Base-by-base conservation (phyloP, 495 filamentous ascomycete species). In the Daldinia childiae region DNA sequence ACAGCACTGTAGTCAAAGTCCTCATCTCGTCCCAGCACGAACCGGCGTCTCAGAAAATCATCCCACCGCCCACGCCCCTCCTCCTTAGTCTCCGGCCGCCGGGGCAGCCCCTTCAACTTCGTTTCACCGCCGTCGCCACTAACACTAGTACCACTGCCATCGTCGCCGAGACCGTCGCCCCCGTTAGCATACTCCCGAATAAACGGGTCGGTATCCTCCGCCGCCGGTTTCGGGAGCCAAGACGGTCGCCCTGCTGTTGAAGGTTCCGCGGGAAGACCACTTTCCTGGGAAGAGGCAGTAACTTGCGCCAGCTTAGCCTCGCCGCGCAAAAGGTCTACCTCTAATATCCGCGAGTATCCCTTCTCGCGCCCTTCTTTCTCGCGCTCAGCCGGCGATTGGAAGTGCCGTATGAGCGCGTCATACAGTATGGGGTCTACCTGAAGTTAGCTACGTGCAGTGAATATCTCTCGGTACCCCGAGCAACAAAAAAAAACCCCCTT, bases 1-100 rank as follows among this genome's bases (percentile, higher is more conserved):
- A 94, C 90, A 4, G 17, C 64, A 15, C 68, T 79, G 73, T 95
- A 95, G 45, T 93, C 90, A 67, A 96, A 94, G 54, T 96, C 93
- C 6, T 81, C 79, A 74, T 95, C 93, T 36, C 85, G 84, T 1
- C 92, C 92, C 27, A 84, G 79, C 32, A 95, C 71, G 69, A 96
- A 96, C 30, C 92, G 82, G 62, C 89, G 75, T 21, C 85, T 82
- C 82, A 95, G 88, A 74, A 90, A 90, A 74, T 85, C 85, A 50
- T 79, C 75, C 93, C 93, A 96, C 52, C 84, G 80, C 75, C 83
- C 83, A 69, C 81, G 78, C 4, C 90, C 92, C 58, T 94, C 90
- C 63, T 89, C 89, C 71, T 87, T 89, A 21, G 78, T 88, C 55
- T 79, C 67, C 1, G 90, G 87, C 55, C 89, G 30, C 50, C 50